Conservation (phyloP, 352 stramenopile genomes). For the Phytophthora syringae region DNA sequence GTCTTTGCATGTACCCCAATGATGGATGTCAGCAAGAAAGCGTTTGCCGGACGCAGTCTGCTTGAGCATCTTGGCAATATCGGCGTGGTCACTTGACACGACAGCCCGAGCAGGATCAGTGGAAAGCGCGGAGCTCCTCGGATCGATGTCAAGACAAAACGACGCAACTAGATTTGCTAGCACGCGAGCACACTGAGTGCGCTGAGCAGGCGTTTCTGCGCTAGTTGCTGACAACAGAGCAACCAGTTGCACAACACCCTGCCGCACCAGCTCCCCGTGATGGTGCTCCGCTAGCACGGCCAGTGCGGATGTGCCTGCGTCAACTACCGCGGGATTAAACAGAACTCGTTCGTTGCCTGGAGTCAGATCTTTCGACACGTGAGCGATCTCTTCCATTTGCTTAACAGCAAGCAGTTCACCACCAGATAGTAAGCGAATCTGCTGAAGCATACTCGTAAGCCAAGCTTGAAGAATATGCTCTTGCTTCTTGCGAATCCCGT, state of each 20-base stretch:
- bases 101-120: constrained; percentile 14
- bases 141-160: constrained; percentile 53
- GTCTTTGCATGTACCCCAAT: constrained; percentile 54
- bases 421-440: constrained; percentile 61
- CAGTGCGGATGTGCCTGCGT: constrained; percentile 69
- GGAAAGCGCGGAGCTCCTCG: constrained; percentile 32
- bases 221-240: constrained; percentile 56
- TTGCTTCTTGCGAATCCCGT: constrained; percentile 44
- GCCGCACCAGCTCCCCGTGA: constrained; percentile 64
- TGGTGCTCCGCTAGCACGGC: constrained; percentile 75
- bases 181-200: constrained; percentile 74
- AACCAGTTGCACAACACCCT: constrained; percentile 68
- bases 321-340: constrained; percentile 75
- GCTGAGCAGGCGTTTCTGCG: constrained; percentile 29
- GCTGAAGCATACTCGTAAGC: constrained; percentile 80
- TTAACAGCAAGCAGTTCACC: constrained; percentile 77
- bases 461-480: constrained; percentile 79
- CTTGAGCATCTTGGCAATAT: constrained; percentile 60
- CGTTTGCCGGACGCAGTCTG: constrained; percentile 50
- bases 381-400: constrained; percentile 78
- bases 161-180: constrained; percentile 75
- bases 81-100: constrained; percentile 46
- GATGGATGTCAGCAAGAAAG: constrained; percentile 46
- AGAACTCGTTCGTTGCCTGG: constrained; percentile 77
- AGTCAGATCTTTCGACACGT: constrained; percentile 76